Conservation (phyloP, 306 rosid species). For the Quercus cerris region DNA sequence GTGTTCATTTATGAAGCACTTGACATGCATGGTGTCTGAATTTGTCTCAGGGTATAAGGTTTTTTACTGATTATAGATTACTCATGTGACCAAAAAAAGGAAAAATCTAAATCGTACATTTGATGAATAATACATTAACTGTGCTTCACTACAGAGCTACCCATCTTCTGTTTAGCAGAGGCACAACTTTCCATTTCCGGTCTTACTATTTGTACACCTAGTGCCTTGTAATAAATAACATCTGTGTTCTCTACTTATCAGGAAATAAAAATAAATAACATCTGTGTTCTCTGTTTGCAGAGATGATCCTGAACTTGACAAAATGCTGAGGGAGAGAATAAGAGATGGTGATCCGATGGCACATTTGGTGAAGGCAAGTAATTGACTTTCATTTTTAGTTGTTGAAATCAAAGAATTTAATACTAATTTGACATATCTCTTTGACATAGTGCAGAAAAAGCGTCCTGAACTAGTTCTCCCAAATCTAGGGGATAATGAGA, state of each 20-base stretch:
- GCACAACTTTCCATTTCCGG: not conserved
- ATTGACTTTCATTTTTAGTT: not conserved
- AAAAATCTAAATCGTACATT: not conserved
- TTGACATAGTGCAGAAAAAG: constrained; percentile 54
- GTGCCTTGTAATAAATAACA: not conserved
- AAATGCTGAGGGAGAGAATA: constrained; percentile 57
- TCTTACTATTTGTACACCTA: not conserved
- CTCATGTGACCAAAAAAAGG: not conserved
- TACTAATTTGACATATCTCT: constrained; percentile 15
- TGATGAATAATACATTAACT: not conserved
- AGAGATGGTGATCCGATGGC: constrained; percentile 99
- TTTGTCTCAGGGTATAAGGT: not conserved
- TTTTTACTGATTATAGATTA: not conserved
- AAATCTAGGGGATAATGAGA: constrained; percentile 63
- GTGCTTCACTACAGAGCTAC: not conserved
- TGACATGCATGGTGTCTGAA: too few relatives aligned
- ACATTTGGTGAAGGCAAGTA: constrained; percentile 79
- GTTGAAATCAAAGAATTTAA: constrained; percentile 3
- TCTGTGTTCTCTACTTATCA: constrained; percentile 5
- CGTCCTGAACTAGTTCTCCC: constrained; percentile 49
- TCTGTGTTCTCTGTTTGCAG: constrained; percentile 36
- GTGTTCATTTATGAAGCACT: too few relatives aligned
- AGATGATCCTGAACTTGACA: constrained; percentile 88
- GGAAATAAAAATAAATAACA: not conserved
- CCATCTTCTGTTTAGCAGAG: not conserved